Conservation (phyloP, 2,329 filamentous ascomycete genomes). For the Penicillium sp. region DNA sequence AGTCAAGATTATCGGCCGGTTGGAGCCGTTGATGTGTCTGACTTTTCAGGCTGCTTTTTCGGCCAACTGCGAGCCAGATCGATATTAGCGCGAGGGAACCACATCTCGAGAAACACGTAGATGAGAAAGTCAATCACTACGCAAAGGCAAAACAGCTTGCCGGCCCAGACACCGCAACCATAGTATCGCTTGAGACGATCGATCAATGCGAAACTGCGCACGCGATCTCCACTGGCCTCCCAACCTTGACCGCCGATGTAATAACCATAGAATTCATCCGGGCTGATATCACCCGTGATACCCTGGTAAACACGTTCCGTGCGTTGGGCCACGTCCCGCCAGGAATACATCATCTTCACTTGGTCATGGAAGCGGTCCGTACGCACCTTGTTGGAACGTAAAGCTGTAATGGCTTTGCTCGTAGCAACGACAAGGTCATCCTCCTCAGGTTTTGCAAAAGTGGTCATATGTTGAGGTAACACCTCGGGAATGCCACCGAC, state of each 20-base stretch:
- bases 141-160: slow-evolving; percentile 92
- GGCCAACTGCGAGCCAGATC: slow-evolving; percentile 92
- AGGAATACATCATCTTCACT: slow-evolving; percentile 97
- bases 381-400: slow-evolving; percentile 78
- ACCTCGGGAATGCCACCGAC: slow-evolving; percentile 97
- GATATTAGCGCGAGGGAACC: slow-evolving; percentile 76
- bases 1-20: not conserved
- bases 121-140: slow-evolving; percentile 91
- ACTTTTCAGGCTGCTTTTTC: slow-evolving; percentile 52
- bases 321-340: slow-evolving; percentile 88
- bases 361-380: slow-evolving; percentile 95
- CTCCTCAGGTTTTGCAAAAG: slow-evolving; percentile 93
- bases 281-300: slow-evolving; percentile 77
- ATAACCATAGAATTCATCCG: slow-evolving; percentile 83
- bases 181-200: slow-evolving; percentile 95
- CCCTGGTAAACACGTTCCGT: slow-evolving; percentile 95
- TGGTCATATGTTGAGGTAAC: slow-evolving; percentile 91
- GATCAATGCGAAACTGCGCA: slow-evolving; percentile 85
- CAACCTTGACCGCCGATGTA: slow-evolving; percentile 62
- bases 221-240: slow-evolving; percentile 65
- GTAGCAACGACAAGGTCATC: slow-evolving; percentile 90
- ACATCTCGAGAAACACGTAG: slow-evolving; percentile 80
- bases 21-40: slow-evolving; percentile 4
- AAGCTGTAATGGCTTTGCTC: slow-evolving; percentile 75
- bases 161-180: slow-evolving; percentile 96